These are phyloP conservation scores for Pachysandra terminalis DNA, from an alignment of 164 flowering plant species.

Conservation along the genomic window DNA sequence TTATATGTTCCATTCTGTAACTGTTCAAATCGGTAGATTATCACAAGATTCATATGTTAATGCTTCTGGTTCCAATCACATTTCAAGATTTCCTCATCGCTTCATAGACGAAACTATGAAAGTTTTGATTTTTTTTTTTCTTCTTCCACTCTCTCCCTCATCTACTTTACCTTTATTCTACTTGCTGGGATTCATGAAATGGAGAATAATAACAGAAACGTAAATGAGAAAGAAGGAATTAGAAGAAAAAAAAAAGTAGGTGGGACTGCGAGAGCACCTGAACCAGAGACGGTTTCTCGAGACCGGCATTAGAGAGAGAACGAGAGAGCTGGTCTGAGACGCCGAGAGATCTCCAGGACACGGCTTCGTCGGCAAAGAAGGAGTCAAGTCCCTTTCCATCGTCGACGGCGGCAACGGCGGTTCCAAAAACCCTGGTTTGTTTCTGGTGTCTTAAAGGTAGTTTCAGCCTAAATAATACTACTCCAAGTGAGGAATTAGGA, in stretches of 20 bases:
- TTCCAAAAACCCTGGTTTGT: slow-evolving; percentile 24
- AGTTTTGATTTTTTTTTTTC: too few relatives aligned
- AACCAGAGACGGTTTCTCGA: slow-evolving; percentile 66
- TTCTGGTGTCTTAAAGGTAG: background rate
- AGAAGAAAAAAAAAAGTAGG: background rate
- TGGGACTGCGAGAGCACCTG: slow-evolving; percentile 47
- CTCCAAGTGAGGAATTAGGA: background rate
- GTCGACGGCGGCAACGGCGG: slow-evolving; percentile 19
- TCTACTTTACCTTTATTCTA: too few relatives aligned
- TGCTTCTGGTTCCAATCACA: too few relatives aligned
- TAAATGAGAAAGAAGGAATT: background rate
- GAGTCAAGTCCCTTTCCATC: slow-evolving; percentile 27
- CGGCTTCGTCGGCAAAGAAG: slow-evolving; percentile 61
- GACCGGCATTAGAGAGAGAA: slow-evolving; percentile 53
- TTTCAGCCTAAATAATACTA: slow-evolving; percentile 10
- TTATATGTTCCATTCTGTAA: too few relatives aligned
- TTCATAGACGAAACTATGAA: too few relatives aligned
- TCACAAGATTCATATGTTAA: background rate
- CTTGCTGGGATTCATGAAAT: background rate
- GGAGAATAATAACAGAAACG: background rate
- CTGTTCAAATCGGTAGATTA: background rate
- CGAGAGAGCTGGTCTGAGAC: slow-evolving; percentile 53
- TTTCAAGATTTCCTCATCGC: too few relatives aligned
- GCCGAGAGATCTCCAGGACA: slow-evolving; percentile 77
- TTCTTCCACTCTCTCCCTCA: too few relatives aligned